A percentile compares a stretch with the other conserved stretches of the same genome.
phyloP scores from a whole-genome alignment of 305 asterid genomes.

The Lippia alba region DNA sequence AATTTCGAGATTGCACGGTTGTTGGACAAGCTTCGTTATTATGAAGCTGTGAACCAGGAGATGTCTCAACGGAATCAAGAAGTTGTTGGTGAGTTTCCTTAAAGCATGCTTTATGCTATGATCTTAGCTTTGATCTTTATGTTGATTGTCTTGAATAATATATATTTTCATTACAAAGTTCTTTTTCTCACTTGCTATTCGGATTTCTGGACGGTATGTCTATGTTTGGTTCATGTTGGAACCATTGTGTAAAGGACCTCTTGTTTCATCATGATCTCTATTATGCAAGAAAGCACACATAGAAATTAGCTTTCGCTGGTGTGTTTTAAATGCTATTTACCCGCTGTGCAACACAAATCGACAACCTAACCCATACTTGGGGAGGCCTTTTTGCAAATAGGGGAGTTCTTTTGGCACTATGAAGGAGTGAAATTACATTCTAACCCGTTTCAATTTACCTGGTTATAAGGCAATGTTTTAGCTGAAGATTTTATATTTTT shows the following conservation, averaged over 20 bases:
- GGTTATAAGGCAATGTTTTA: no score
- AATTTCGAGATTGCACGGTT: constrained; percentile 84
- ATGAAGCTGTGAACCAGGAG: constrained; percentile 86
- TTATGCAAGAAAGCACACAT: neutral
- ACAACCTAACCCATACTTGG: no score
- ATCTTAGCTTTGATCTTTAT: constrained; percentile 12
- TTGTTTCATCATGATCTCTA: neutral
- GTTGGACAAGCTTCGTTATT: constrained; percentile 78
- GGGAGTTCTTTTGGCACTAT: no score
- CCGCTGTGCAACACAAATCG: no score
- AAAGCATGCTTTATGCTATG: constrained; percentile 19
- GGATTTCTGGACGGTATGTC: constrained; percentile 5
- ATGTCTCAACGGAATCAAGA: constrained; percentile 98
- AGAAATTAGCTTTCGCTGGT: neutral
- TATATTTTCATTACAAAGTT: neutral
- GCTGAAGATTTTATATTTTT: neutral
- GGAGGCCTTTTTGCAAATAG: no score
- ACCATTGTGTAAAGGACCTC: neutral
- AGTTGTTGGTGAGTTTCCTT: constrained; percentile 70
- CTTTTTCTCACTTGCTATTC: constrained; percentile 14
- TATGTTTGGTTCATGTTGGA: constrained; percentile 21
- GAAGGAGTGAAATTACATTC: no score
- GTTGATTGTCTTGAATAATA: neutral
- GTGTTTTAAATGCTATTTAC: no score
- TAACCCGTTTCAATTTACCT: no score